Base-by-base conservation (phyloP, 2,329 filamentous ascomycete species). In the Aspergillus novofumigatus region DNA sequence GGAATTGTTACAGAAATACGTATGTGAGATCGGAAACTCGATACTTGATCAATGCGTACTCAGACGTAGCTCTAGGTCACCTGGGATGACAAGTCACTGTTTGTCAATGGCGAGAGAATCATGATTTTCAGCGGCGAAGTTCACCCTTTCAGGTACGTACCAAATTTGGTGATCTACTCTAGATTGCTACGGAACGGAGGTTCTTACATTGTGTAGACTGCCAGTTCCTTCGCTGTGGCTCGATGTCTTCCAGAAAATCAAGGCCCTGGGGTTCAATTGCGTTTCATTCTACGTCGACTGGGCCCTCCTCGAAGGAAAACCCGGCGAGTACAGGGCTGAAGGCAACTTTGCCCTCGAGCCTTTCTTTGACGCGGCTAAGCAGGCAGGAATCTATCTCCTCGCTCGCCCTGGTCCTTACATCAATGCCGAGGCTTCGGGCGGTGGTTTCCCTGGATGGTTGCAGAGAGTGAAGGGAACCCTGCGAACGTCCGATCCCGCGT, bases 241-340 rank as follows among this genome's bases (percentile, higher is more conserved):
- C 8, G 90, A 93, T 62, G 69, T 93, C 1, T 88, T 95, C 64
- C 87, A 94, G 66, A 95, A 95, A 74, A 85, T 93, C 71, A 92
- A 89, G 72, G 87, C 89, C 0, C 75, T 92, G 1, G 91, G 91
- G 0, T 92, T 91, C 75, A 93, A 89, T 65, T 83, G 84, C 48
- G 87, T 92, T 1, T 91, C 88, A 0, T 91, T 92, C 71, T 93
- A 93, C 66, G 80, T 87, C 6, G 83, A 92, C 65, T 95, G 90
- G 91, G 88, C 87, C 3, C 76, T 93, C 2, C 72, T 91, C 0
- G 90, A 94, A 69, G 89, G 88, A 2, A 86, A 87, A 58, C 85
- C 80, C 0, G 90, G 89, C 1, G 77, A 84, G 3, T 92, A 91
- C 66, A 78, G 78, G 8, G 87, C 86, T 1, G 84, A 90, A 2